A percentile compares a stretch with the other conserved stretches of the same genome.
Evolutionary conservation across 352 stramenopile species (phyloP).

Genomic region (Pythium myriotylum): DNA sequence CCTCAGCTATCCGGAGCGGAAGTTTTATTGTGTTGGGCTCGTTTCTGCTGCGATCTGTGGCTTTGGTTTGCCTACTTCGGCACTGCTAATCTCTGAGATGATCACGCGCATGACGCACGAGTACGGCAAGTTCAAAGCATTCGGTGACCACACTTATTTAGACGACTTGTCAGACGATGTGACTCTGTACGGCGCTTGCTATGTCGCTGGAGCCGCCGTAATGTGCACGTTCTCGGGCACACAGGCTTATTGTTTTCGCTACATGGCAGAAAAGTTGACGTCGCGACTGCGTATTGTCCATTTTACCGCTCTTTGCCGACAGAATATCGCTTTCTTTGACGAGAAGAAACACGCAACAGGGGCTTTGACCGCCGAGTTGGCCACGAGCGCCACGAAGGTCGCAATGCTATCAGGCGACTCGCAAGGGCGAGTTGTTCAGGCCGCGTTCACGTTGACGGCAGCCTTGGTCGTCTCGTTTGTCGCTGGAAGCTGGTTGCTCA

Average conservation of each 20-base stretch:
- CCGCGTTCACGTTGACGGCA: slow-evolving; percentile 38
- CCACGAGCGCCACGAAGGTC: slow-evolving; percentile 40
- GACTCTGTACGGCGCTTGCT: slow-evolving; percentile 30
- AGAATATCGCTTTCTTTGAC: slow-evolving; percentile 50
- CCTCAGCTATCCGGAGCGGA: slow-evolving; percentile 38
- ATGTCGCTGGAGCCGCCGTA: slow-evolving; percentile 33
- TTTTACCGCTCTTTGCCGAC: slow-evolving; percentile 38
- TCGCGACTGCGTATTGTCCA: slow-evolving; percentile 42
- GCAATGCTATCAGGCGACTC: slow-evolving; percentile 37
- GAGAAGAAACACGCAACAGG: slow-evolving; percentile 30
- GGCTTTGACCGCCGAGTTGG: slow-evolving; percentile 38
- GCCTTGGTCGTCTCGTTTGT: slow-evolving; percentile 47
- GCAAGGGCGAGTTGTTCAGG: slow-evolving; percentile 39
- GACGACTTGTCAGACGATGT: slow-evolving; percentile 34
- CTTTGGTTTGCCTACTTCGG: slow-evolving; percentile 27
- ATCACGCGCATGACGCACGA: slow-evolving; percentile 20
- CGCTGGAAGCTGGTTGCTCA: slow-evolving; percentile 48
- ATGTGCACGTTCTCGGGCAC: slow-evolving; percentile 22
- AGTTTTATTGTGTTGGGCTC: slow-evolving; percentile 37
- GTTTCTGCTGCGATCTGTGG: slow-evolving; percentile 34
- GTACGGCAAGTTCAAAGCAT: slow-evolving; percentile 24
- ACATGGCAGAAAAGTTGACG: slow-evolving; percentile 48
- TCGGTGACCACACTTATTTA: slow-evolving; percentile 14
- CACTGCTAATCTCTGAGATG: slow-evolving; percentile 17
- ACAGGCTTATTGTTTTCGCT: slow-evolving; percentile 41